Percentiles rank a stretch among this genome's conserved stretches.
These are phyloP conservation scores for Coemansia nantahalensis DNA, from an alignment of 192 early-diverging fungal species.

Conservation along the genomic window DNA sequence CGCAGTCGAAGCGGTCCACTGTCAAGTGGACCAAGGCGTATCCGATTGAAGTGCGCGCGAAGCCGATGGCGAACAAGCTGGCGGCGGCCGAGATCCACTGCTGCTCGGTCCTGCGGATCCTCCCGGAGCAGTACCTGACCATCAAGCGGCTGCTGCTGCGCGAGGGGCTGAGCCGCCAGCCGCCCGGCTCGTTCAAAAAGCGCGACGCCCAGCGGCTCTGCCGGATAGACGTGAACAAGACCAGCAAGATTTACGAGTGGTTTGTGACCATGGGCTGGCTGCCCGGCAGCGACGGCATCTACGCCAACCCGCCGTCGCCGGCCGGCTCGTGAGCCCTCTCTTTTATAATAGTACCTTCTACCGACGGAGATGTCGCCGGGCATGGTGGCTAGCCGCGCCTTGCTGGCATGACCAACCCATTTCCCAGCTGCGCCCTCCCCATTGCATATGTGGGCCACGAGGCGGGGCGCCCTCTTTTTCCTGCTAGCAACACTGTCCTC, in stretches of 20 bases:
- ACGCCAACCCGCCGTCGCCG: too few species aligned
- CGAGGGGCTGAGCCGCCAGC: conserved; percentile 34
- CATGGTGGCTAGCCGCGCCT: too few species aligned
- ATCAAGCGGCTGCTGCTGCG: conserved; percentile 77
- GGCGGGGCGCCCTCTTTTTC: too few species aligned
- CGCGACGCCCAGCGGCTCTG: conserved; percentile 88
- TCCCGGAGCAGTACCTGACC: conserved; percentile 78
- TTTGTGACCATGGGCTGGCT: conserved; percentile 88
- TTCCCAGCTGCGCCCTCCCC: too few species aligned
- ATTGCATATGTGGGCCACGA: too few species aligned
- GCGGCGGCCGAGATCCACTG: conserved; percentile 63
- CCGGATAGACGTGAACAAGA: conserved; percentile 94
- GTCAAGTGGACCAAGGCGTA: conserved; percentile 54
- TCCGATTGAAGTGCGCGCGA: conserved; percentile 34
- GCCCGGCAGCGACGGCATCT: conserved; percentile 34
- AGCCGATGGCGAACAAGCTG: conserved; percentile 40
- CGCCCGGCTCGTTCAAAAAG: conserved; percentile 68
- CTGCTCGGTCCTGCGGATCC: conserved; percentile 77
- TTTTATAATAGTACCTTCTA: too few species aligned
- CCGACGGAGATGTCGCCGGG: too few species aligned
- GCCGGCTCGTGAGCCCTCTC: too few species aligned
- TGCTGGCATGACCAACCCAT: too few species aligned
- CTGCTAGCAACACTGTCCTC: too few species aligned
- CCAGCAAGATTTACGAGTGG: conserved; percentile 83
- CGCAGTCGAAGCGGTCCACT: conserved; percentile 22